A percentile compares a stretch with the other conserved stretches of the same genome.
phyloP scores from a whole-genome alignment of 2,329 filamentous ascomycete species.

The Hymenotorrendiella dingleyae region DNA sequence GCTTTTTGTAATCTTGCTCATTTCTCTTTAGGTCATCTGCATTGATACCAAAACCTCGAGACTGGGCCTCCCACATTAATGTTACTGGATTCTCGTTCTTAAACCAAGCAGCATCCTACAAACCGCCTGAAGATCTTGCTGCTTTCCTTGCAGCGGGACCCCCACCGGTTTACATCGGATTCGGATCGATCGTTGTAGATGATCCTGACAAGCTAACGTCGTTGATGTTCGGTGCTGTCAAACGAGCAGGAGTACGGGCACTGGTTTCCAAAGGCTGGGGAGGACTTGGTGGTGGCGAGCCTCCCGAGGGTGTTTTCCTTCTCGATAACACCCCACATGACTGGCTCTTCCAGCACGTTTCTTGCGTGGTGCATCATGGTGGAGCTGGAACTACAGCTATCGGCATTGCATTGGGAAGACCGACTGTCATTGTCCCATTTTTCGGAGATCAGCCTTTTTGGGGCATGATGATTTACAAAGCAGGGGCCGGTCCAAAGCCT shows the following conservation, averaged over 20 bases:
- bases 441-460: conserved; percentile 76
- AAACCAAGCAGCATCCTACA: conserved; percentile 49
- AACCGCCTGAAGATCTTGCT: conserved; percentile 48
- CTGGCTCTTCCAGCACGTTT: conserved; percentile 65
- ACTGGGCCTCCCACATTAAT: conserved; percentile 64
- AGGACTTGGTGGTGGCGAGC: conserved; percentile 50
- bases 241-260: conserved; percentile 59
- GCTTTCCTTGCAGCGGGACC: conserved; percentile 51
- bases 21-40: conserved; percentile 35
- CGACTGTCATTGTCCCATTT: conserved; percentile 68
- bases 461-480: conserved; percentile 61
- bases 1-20: background rate
- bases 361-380: conserved; percentile 64
- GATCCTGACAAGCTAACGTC: conserved; percentile 61
- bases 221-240: conserved; percentile 64
- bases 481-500: conserved; percentile 59
- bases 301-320: conserved; percentile 61
- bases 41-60: conserved; percentile 58
- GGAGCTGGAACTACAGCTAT: conserved; percentile 72
- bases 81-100: conserved; percentile 74
- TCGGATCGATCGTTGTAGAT: conserved; percentile 70
- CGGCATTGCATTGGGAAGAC: conserved; percentile 62
- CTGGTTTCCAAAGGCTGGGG: conserved; percentile 73
- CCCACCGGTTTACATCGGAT: conserved; percentile 66
- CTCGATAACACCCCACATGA: conserved; percentile 70